Conservation (phyloP, 495 filamentous ascomycete genomes). For the Penicillium odoratum region DNA sequence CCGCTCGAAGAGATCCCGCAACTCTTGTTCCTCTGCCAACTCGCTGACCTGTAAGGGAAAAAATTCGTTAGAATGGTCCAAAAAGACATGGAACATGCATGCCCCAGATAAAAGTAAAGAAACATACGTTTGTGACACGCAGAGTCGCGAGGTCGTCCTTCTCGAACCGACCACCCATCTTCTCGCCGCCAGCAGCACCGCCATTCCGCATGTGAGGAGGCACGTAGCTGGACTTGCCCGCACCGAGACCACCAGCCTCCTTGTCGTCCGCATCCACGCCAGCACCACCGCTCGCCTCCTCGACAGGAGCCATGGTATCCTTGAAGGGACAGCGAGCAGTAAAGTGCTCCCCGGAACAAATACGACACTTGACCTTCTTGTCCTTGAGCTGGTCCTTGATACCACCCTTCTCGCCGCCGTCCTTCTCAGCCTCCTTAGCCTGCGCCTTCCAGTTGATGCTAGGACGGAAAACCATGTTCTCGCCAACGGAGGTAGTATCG, state of each 20-base stretch:
- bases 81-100: conserved; percentile 7
- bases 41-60: conserved; percentile 73
- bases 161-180: conserved; percentile 93
- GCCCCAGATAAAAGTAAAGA: conserved; percentile 2
- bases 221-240: conserved; percentile 79
- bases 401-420: conserved; percentile 63
- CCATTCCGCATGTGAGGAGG: conserved; percentile 87
- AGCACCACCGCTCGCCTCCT: conserved; percentile 60
- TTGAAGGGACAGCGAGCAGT: conserved; percentile 91
- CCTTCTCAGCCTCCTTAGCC: conserved; percentile 79
- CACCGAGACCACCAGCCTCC: conserved; percentile 57
- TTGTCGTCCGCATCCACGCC: conserved; percentile 52
- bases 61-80: background rate
- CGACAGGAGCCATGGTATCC: conserved; percentile 76
- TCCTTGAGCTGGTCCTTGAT: conserved; percentile 94
- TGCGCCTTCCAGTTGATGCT: conserved; percentile 87
- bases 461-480: conserved; percentile 96
- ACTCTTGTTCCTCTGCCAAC: conserved; percentile 90
- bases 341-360: conserved; percentile 98
- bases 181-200: conserved; percentile 67
- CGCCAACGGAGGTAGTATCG: conserved; percentile 90
- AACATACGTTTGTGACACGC: conserved; percentile 91
- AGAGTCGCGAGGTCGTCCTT: conserved; percentile 95
- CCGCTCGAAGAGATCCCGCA: conserved; percentile 96
- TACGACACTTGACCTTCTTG: conserved; percentile 99